A percentile compares a stretch with the other conserved stretches of the same genome.
These are phyloP conservation scores for Backusella parvicylindrica DNA, from an alignment of 192 early-diverging fungal species.

Conservation along the genomic window DNA sequence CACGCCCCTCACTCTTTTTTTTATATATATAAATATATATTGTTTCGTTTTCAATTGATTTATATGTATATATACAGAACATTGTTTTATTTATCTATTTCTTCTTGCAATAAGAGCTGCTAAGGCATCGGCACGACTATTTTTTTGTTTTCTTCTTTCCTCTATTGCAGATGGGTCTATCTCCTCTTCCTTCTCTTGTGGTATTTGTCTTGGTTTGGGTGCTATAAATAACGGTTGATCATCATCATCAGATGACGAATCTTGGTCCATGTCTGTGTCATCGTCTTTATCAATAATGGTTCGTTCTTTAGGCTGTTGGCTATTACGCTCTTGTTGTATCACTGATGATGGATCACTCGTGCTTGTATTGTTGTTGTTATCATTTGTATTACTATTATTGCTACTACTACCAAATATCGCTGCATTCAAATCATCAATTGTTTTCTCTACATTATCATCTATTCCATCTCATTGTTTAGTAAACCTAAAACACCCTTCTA, in stretches of 20 bases:
- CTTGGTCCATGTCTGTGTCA: neutral
- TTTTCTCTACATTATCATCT: neutral
- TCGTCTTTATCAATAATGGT: neutral
- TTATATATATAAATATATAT: neutral
- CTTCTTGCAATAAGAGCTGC: neutral
- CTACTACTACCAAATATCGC: neutral
- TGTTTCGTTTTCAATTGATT: too few relatives aligned
- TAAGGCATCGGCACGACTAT: neutral
- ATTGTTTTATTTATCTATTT: neutral
- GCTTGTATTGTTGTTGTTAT: too few relatives aligned
- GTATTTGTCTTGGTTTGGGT: neutral
- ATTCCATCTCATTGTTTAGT: too few relatives aligned
- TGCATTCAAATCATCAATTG: neutral
- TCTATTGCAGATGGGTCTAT: neutral
- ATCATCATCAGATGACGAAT: neutral
- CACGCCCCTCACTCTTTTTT: neutral
- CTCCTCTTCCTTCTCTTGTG: neutral
- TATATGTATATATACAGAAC: neutral
- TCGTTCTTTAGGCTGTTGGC: neutral
- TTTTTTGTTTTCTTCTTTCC: neutral
- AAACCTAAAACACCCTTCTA: too few relatives aligned
- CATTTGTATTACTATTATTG: neutral
- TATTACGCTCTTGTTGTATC: neutral
- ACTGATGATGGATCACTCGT: neutral
- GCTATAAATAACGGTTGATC: neutral